Evolutionary conservation across 164 flowering plant genomes (phyloP).

Genomic region (Magnolia changhungtana): DNA sequence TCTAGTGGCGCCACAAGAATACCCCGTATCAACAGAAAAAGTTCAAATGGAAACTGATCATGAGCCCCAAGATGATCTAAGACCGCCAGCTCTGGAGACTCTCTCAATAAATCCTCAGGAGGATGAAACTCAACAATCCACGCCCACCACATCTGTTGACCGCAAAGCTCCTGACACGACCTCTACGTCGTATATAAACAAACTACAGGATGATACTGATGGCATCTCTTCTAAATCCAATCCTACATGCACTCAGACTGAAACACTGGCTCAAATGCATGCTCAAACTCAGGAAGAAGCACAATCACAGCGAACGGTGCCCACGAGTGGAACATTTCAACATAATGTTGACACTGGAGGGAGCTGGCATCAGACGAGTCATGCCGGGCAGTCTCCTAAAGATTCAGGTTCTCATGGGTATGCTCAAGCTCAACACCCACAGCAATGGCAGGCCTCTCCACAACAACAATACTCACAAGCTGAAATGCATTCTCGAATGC

Average conservation of each 20-base stretch:
- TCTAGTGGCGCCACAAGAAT: constrained; percentile 12
- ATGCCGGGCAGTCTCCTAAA: constrained; percentile 17
- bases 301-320: constrained; percentile 12
- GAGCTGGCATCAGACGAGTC: constrained; percentile 22
- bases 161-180: constrained; percentile 17
- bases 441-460: constrained; percentile 27
- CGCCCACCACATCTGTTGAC: constrained; percentile 17
- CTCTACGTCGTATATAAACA: constrained; percentile 21
- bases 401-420: constrained; percentile 24
- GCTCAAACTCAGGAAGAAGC: neutral
- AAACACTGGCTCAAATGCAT: constrained; percentile 11
- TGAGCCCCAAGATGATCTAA: constrained; percentile 23
- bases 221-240: constrained; percentile 6
- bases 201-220: constrained; percentile 1
- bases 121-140: constrained; percentile 18
- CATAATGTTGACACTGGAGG: constrained; percentile 12
- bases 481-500: constrained; percentile 26
- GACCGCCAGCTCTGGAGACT: constrained; percentile 34
- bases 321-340: constrained; percentile 8
- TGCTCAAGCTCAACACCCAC: constrained; percentile 30
- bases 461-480: constrained; percentile 18
- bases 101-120: constrained; percentile 35
- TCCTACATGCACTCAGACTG: constrained; percentile 9
- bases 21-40: constrained; percentile 12
- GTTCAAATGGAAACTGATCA: constrained; percentile 20